Conservation (phyloP, 768 basidiomycete species). For the Termitomyces sp. region DNA sequence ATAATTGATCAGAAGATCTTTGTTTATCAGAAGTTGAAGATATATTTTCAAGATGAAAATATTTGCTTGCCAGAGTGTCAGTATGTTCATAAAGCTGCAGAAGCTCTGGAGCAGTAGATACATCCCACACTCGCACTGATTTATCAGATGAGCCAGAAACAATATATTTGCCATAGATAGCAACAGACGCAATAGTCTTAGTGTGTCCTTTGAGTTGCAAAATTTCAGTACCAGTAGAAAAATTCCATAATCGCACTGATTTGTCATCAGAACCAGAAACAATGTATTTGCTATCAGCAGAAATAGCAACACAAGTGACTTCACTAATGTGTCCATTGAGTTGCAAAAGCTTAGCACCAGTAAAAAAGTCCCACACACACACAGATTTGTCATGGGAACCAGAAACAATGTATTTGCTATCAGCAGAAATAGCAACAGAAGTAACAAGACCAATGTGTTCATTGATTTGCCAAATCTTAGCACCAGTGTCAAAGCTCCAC, state of each 20-base stretch:
- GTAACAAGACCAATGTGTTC: too few relatives aligned
- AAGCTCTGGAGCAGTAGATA: too few relatives aligned
- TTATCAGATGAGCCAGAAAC: neutral
- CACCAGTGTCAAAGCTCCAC: too few relatives aligned
- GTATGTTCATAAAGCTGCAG: neutral
- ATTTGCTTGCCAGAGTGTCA: neutral
- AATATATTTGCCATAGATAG: neutral
- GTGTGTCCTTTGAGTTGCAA: neutral
- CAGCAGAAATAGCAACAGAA: too few relatives aligned
- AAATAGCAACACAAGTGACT: neutral
- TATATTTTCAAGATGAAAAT: neutral
- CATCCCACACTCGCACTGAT: neutral
- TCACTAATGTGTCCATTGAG: neutral
- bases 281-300: neutral
- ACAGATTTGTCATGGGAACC: neutral
- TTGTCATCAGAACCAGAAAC: neutral
- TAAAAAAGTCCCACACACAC: neutral
- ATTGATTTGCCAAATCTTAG: too few relatives aligned
- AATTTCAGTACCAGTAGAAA: neutral
- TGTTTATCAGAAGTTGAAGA: neutral
- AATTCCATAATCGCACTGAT: neutral
- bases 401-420: neutral
- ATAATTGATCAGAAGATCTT: neutral
- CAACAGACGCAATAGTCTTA: neutral
- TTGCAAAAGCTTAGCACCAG: neutral